Percentiles rank a stretch among this genome's conserved stretches.
These are phyloP conservation scores for Ophiostoma triangulosporum DNA, from an alignment of 2,329 filamentous ascomycete genomes.

Conservation along the genomic window DNA sequence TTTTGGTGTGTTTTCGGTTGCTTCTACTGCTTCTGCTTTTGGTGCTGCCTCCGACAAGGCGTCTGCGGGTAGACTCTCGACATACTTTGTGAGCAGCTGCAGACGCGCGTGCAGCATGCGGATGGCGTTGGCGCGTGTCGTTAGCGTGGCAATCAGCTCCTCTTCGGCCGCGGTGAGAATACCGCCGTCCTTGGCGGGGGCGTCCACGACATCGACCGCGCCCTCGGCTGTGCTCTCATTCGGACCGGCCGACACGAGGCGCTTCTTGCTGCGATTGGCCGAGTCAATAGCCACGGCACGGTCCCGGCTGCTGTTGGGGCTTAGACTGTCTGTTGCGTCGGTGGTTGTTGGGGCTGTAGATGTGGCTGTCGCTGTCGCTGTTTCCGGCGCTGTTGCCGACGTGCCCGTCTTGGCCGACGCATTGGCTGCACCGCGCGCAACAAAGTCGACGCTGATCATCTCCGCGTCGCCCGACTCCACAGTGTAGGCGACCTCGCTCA, in stretches of 20 bases:
- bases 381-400: neutral
- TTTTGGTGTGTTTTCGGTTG: conserved; percentile 18
- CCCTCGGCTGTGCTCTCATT: conserved; percentile 15
- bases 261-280: conserved; percentile 28
- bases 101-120: conserved; percentile 80
- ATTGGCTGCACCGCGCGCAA: conserved; percentile 72
- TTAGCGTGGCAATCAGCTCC: conserved; percentile 53
- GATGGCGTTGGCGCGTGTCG: conserved; percentile 80
- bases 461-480: conserved; percentile 92
- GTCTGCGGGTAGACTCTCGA: conserved; percentile 56
- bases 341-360: neutral
- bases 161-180: conserved; percentile 44
- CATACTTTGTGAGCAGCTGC: conserved; percentile 59
- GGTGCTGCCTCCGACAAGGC: conserved; percentile 28
- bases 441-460: conserved; percentile 93
- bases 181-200: too few species aligned
- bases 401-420: conserved; percentile 42
- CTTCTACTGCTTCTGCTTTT: conserved; percentile 18
- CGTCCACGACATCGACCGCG: too few species aligned
- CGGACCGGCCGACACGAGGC: conserved; percentile 18
- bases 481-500: conserved; percentile 71
- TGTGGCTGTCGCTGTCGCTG: neutral
- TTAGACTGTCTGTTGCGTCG: neutral
- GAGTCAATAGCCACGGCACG: conserved; percentile 13
- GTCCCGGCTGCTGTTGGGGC: conserved; percentile 9